These are phyloP conservation scores for Cytospora piceae DNA, from an alignment of 2,329 filamentous ascomycete species.

Conservation along the genomic window DNA sequence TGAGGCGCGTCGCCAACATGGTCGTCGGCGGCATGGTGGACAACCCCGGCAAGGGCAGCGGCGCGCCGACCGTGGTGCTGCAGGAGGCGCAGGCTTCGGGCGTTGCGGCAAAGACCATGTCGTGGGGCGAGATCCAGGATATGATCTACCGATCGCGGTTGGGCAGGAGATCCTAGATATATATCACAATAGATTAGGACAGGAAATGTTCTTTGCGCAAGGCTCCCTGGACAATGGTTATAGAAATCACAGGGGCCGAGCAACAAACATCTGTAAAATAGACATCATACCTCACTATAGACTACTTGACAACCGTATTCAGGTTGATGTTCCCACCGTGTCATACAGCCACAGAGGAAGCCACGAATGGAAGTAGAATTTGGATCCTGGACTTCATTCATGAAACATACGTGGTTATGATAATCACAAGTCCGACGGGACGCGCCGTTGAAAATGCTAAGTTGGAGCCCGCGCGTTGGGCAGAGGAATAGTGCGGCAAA, in stretches of 20 bases:
- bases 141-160: conserved; percentile 83
- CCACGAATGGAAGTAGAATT: neutral
- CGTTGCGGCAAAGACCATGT: conserved; percentile 67
- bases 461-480: neutral
- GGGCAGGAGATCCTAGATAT: conserved; percentile 53
- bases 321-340: neutral
- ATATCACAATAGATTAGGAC: conserved; percentile 15
- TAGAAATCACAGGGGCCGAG: neutral
- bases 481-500: neutral
- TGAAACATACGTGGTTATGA: neutral
- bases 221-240: neutral
- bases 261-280: conserved; percentile 10
- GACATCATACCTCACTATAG: conserved; percentile 9
- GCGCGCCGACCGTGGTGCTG: conserved; percentile 89
- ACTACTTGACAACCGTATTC: neutral
- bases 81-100: conserved; percentile 85
- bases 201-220: neutral
- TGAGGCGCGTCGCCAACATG: conserved; percentile 77
- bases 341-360: neutral
- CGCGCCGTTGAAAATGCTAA: neutral
- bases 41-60: conserved; percentile 78
- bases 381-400: neutral
- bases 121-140: conserved; percentile 89
- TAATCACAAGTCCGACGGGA: no score
- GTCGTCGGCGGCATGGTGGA: conserved; percentile 77